phyloP scores from a whole-genome alignment of 106 monocot genomes.

The Phalaenopsis equestris region DNA sequence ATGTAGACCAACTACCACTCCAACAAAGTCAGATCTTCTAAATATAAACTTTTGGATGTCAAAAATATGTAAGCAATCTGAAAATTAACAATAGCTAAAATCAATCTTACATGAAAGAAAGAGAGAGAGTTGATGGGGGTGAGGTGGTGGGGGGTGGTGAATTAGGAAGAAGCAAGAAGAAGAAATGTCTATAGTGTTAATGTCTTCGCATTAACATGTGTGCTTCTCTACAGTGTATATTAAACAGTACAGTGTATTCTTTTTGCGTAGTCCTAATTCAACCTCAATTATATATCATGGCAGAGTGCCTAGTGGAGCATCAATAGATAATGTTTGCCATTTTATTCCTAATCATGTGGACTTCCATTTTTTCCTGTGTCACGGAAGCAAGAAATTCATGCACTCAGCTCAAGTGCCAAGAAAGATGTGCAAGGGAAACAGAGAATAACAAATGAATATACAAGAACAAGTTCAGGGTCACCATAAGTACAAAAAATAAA shows the following conservation, averaged over 20 bases:
- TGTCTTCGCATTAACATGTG: not conserved
- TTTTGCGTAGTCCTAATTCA: not conserved
- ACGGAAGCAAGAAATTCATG: not conserved
- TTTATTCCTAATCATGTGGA: not conserved
- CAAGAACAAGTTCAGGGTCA: not conserved
- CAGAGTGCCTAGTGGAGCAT: not conserved
- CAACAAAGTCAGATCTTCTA: not conserved
- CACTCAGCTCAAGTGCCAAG: not conserved
- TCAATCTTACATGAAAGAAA: not conserved
- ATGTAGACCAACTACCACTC: too few species aligned
- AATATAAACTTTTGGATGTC: not conserved
- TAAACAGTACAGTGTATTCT: not conserved
- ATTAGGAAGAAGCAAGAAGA: too few species aligned
- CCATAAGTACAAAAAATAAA: not conserved
- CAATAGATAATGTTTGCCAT: not conserved
- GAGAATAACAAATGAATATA: not conserved
- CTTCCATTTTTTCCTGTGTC: not conserved
- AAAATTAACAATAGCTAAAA: too few species aligned
- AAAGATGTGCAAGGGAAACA: not conserved
- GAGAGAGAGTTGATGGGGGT: not conserved
- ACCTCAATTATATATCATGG: not conserved
- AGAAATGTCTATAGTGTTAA: not conserved
- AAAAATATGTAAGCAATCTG: not conserved
- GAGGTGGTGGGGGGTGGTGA: not conserved
- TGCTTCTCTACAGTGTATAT: not conserved